These are phyloP conservation scores for Edaphochlamys debaryana DNA, from an alignment of 139 green algal genomes.

Conservation along the genomic window DNA sequence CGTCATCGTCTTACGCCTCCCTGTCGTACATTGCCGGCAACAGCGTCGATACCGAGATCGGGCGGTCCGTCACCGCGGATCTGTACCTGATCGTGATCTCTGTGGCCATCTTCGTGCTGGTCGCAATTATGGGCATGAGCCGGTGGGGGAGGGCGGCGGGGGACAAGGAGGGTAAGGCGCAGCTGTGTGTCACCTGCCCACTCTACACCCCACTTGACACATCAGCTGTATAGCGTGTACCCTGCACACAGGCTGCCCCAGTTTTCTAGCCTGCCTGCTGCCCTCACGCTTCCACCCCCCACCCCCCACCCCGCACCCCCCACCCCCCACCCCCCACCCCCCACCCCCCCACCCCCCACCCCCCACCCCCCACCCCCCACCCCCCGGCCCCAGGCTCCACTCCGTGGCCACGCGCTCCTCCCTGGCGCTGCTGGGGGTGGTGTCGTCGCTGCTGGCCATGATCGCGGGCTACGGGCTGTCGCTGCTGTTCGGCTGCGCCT, in stretches of 20 bases:
- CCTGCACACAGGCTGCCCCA: too few relatives aligned
- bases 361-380: background rate
- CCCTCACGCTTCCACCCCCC: too few relatives aligned
- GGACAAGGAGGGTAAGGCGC: too few relatives aligned
- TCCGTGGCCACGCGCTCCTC: conserved; percentile 30
- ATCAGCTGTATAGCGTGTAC: too few relatives aligned
- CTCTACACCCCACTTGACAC: too few relatives aligned
- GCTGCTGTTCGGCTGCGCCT: conserved; percentile 32
- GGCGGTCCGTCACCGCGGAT: conserved; percentile 7
- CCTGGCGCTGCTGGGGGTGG: conserved; percentile 41
- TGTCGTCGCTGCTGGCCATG: conserved; percentile 23
- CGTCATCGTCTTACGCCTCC: background rate
- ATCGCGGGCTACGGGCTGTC: conserved; percentile 41
- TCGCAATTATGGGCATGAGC: conserved; percentile 20
- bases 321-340: background rate
- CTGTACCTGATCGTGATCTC: conserved; percentile 42
- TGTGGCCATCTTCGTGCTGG: conserved; percentile 32
- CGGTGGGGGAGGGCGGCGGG: background rate
- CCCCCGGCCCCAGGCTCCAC: background rate
- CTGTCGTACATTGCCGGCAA: conserved; percentile 33
- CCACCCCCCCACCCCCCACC: background rate
- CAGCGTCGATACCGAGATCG: conserved; percentile 37
- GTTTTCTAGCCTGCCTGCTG: too few relatives aligned
- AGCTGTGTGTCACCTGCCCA: too few relatives aligned
- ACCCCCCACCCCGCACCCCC: background rate